Percentiles rank a stretch among this genome's conserved stretches.
These are phyloP conservation scores for Ochromonas danica DNA, from an alignment of 108 stramenopile genomes.

Conservation along the genomic window DNA sequence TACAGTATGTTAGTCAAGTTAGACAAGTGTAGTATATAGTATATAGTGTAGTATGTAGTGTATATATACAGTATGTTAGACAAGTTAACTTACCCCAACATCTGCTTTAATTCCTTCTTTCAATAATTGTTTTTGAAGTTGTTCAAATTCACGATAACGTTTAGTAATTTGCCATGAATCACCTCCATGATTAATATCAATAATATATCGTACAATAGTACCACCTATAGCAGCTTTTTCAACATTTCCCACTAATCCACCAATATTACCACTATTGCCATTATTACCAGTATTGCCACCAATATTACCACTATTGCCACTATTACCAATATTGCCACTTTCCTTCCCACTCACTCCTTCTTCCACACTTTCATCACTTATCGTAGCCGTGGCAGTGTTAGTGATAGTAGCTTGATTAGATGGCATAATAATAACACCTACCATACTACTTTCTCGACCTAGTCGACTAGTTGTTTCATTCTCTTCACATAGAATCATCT, in stretches of 20 bases:
- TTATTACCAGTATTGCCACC: neutral
- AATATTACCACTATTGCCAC: neutral
- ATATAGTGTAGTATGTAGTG: no score
- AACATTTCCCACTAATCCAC: neutral
- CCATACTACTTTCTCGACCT: neutral
- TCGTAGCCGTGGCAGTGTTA: no score
- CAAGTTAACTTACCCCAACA: conserved; percentile 12
- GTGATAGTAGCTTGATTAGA: no score
- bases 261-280: neutral
- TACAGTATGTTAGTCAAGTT: no score
- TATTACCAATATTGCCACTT: neutral
- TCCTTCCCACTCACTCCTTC: neutral
- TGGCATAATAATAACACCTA: no score
- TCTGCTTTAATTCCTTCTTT: conserved; percentile 23
- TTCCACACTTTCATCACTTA: no score
- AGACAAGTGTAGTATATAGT: no score
- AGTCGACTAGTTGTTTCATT: neutral
- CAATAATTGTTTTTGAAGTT: neutral
- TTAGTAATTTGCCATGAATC: neutral
- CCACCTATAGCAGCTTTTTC: neutral
- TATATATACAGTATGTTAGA: no score
- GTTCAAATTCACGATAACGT: conserved; percentile 29
- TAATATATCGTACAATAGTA: neutral
- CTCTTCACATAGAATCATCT: neutral
- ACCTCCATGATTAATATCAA: neutral